Evolutionary conservation across 106 monocot species (phyloP), one percentile per base, ranked within the genome.

Genomic region (Acorus calamus): DNA sequence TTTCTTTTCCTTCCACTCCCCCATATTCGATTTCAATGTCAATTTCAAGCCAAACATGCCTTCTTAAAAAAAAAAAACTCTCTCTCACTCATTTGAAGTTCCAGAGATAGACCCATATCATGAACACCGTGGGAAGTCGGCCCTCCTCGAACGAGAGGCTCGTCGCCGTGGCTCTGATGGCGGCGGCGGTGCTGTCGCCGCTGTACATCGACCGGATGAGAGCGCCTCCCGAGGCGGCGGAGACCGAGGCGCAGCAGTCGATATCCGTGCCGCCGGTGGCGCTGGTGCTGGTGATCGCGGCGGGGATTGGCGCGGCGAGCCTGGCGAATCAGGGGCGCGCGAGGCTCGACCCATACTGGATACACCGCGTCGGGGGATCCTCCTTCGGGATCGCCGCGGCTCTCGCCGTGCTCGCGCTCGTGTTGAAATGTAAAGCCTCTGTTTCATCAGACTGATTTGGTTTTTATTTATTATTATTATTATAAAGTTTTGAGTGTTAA

Each of bases 301-400:
- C 66, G 28, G 28, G 28, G 4, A 78, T 84, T 73, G 78, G 67
- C 67, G 46, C 87, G 10, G 65, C 79, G 5, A 76, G 79, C 60
- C 73, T 86, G 52, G 2, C 79, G 53, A 89, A 94, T 43, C 56
- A 69, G 11, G 72, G 94, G 45, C 71, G 55, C 65, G 48, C 63
- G 66, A 68, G 84, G 75, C 82, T 89, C 58, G 94, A 94, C 64
- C 89, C 84, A 2, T 84, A 94, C 68, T 94, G 83, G 89, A 94
- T 94, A 43, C 94, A 94, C 47, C 67, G 94, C 14, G 83, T 82
- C 7, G 83, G 89, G 10, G 94, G 94, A 7, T 94, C 94, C 4
- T 84, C 94, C 0, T 76, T 71, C 50, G 89, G 89, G 49, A 81
- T 94, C 69, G 63, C 81, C 8, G 57, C 62, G 3, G 57, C 61